Evolutionary conservation across 2,329 filamentous ascomycete species (phyloP).

Genomic region (Botryosphaeria agaves): DNA sequence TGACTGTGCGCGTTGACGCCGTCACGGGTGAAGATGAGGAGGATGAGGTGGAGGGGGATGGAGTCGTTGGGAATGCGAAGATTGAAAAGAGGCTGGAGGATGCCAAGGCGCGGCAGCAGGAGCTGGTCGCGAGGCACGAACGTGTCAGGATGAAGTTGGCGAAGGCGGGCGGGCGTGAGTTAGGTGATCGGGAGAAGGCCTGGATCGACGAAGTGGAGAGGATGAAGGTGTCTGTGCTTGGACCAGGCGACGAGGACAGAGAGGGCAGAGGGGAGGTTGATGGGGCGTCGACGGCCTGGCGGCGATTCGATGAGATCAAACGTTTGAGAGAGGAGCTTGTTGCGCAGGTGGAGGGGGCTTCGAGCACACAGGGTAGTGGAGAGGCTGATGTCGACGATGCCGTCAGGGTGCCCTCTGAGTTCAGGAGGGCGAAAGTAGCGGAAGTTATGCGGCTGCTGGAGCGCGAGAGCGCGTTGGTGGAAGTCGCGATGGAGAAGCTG

Average conservation of each 20-base stretch:
- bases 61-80: constrained; percentile 32
- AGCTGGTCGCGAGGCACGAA: constrained; percentile 42
- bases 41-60: constrained; percentile 32
- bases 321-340: constrained; percentile 11
- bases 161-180: constrained; percentile 31
- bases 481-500: constrained; percentile 45
- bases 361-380: too few species aligned
- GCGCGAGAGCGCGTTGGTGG: constrained; percentile 49
- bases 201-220: constrained; percentile 39
- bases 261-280: constrained; percentile 11
- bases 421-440: constrained; percentile 44
- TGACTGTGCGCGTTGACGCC: constrained; percentile 47
- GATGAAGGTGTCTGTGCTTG: constrained; percentile 19
- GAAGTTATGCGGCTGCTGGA: constrained; percentile 47
- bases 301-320: constrained; percentile 10
- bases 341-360: constrained; percentile 11
- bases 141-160: constrained; percentile 32
- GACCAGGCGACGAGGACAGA: constrained; percentile 1
- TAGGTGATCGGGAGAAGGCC: constrained; percentile 44
- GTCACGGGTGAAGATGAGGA: constrained; percentile 42
- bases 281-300: constrained; percentile 3
- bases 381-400: constrained; percentile 4
- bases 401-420: constrained; percentile 39
- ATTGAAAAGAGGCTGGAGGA: constrained; percentile 40
- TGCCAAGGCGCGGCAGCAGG: constrained; percentile 38